Base-by-base conservation (phyloP, 371 early-diverging fungal genomes). In the Rhizopus stolonifer region DNA sequence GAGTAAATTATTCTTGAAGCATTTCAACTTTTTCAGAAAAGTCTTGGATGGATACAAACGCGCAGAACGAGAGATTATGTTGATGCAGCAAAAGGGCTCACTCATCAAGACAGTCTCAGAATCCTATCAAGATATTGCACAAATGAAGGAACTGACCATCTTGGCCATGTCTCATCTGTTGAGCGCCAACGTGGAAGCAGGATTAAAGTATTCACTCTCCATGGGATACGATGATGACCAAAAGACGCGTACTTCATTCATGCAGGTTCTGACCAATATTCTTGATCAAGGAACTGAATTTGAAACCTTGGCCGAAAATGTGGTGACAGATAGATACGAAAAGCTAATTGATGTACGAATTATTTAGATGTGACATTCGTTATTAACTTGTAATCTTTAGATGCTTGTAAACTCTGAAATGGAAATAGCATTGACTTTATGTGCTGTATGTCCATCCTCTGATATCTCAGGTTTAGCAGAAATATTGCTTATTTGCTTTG, bases 181-280 rank as follows among this genome's bases (percentile, higher is more conserved):
- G 8, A 86, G 89, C 14, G 90, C 92, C 7, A 96, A 96, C 64
- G 84, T 95, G 22, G 95, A 94, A 59, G 84, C 90, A 15, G 95
- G 94, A 9, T 74, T 96, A 33, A 87, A 89, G 61, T 90, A 87
- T 67, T 92, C 93, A 18, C 67, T 96, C 23, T 79, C 91, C 0
- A 88, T 93, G 83, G 91, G 91, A 11, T 96, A 96, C 55, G 90
- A 95, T 58, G 94, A 93, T 58, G 95, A 95, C 63, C 75, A 83
- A 14, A 80, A 85, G 49, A 91, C 89, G 10, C 78, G 95, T 11
- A 87, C 90, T 0, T 87, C 94, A 3, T 96, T 95, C 52, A 93
- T 93, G 77, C 89, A 92, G 50, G 94, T 96, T 22, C 65, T 96
- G 48, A 91, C 94, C 11, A 91, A 94, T 56, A 87, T 95, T 42